A percentile compares a stretch with the other conserved stretches of the same genome.
Conservation (phyloP, 164 flowering plant species). For the Cinnamomum micranthum region DNA sequence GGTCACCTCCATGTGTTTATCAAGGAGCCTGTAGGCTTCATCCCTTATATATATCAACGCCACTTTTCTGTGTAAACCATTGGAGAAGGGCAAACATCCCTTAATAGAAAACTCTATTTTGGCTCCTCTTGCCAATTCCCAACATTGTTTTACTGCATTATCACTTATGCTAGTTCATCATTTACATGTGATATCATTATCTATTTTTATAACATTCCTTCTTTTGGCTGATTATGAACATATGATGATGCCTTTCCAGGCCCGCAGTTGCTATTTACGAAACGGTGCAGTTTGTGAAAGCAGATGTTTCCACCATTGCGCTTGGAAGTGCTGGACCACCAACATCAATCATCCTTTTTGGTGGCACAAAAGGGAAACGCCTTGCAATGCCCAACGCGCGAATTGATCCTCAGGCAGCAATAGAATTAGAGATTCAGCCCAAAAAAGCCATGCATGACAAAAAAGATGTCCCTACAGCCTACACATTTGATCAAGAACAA, state of each 20-base stretch:
- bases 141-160: too few relatives aligned
- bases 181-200: not conserved
- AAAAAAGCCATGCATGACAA: constrained; percentile 73
- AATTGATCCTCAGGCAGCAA: constrained; percentile 73
- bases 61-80: too few relatives aligned
- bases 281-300: constrained; percentile 77
- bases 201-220: not conserved
- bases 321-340: constrained; percentile 88
- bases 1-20: too few relatives aligned
- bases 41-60: too few relatives aligned
- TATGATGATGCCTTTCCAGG: constrained; percentile 28
- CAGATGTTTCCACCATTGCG: constrained; percentile 90
- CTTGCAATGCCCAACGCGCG: constrained; percentile 93
- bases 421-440: constrained; percentile 84
- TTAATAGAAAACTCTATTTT: too few relatives aligned
- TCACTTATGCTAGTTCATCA: too few relatives aligned
- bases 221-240: not conserved
- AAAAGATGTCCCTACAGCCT: constrained; percentile 51
- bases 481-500: constrained; percentile 66
- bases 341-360: constrained; percentile 81
- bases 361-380: constrained; percentile 96
- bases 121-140: too few relatives aligned
- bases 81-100: too few relatives aligned
- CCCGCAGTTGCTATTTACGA: constrained; percentile 92
- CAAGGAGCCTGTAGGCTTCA: too few relatives aligned